A percentile compares a stretch with the other conserved stretches of the same genome.
Conservation (phyloP, 2,329 filamentous ascomycete species). For the Fusarium dimerum region DNA sequence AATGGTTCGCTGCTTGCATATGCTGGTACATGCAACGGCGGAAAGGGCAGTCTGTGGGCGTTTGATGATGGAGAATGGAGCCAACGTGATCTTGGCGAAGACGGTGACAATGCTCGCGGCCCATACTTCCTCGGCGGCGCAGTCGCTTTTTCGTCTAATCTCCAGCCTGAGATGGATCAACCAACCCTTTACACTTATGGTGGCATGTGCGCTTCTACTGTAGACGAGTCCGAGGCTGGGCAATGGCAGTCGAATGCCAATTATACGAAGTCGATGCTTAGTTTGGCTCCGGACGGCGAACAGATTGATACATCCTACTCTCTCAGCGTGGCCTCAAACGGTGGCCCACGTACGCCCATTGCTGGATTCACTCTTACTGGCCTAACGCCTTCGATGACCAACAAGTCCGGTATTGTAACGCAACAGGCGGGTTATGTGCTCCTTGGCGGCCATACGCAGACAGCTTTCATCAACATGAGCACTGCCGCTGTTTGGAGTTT, state of each 20-base stretch:
- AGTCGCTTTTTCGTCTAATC: constrained; percentile 67
- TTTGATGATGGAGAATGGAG: constrained; percentile 42
- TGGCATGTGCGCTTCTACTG: constrained; percentile 74
- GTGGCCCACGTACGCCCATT: constrained; percentile 72
- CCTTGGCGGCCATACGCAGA: constrained; percentile 79
- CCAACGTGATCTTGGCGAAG: constrained; percentile 24
- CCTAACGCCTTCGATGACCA: constrained; percentile 69
- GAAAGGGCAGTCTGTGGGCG: constrained; percentile 64
- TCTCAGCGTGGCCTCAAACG: constrained; percentile 40
- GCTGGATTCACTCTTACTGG: constrained; percentile 85
- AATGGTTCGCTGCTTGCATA: constrained; percentile 73
- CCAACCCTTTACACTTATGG: constrained; percentile 75
- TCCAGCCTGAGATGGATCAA: constrained; percentile 52
- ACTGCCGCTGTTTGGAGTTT: constrained; percentile 84
- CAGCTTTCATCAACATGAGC: constrained; percentile 92
- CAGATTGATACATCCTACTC: constrained; percentile 34
- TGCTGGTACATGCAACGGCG: constrained; percentile 68
- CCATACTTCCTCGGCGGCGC: constrained; percentile 56
- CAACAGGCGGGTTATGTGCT: constrained; percentile 79
- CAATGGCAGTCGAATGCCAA: constrained; percentile 68
- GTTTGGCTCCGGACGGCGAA: constrained; percentile 51
- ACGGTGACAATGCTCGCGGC: constrained; percentile 27
- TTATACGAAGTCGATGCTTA: constrained; percentile 81
- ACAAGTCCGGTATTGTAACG: constrained; percentile 63
- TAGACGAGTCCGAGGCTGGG: constrained; percentile 34